Conservation (phyloP, 2,329 filamentous ascomycete species). For the Hirsutella thompsonii region DNA sequence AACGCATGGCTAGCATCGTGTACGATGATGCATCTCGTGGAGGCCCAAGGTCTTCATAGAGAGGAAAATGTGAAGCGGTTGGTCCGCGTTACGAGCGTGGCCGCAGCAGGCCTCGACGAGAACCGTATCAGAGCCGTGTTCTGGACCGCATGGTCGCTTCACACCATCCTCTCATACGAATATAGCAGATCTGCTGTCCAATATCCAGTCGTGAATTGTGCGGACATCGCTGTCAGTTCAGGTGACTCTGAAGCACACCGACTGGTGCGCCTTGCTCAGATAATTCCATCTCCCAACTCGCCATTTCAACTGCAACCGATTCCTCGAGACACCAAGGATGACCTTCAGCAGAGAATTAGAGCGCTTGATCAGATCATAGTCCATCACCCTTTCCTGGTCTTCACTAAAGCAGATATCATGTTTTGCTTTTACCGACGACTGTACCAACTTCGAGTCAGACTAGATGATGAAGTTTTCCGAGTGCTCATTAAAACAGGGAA, state of each 20-base stretch:
- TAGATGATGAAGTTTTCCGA: conserved; percentile 4
- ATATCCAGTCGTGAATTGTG: conserved; percentile 8
- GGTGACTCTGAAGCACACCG: conserved; percentile 5
- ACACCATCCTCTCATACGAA: conserved; percentile 10
- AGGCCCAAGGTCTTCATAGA: conserved; percentile 10
- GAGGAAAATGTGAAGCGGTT: conserved; percentile 11
- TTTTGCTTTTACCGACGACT: conserved; percentile 13
- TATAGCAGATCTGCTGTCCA: conserved; percentile 10
- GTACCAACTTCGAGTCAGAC: conserved; percentile 9
- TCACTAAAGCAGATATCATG: conserved; percentile 10
- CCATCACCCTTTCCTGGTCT: conserved; percentile 8
- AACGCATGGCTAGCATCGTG: conserved; percentile 12
- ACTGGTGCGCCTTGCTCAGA: conserved; percentile 8
- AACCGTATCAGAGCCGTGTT: conserved; percentile 10
- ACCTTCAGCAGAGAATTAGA: not conserved
- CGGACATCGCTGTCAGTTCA: conserved; percentile 6
- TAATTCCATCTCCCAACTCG: conserved; percentile 10
- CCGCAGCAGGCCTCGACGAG: conserved; percentile 6
- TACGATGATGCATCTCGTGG: conserved; percentile 10
- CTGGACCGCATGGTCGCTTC: conserved; percentile 10
- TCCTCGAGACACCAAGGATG: conserved; percentile 4
- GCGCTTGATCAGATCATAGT: not conserved
- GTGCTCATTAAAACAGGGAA: no score
- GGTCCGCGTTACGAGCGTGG: conserved; percentile 6
- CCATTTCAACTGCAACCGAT: conserved; percentile 7